Conservation (phyloP, 1,284 basidiomycete genomes). For the Cutaneotrichosporon spelunceum region DNA sequence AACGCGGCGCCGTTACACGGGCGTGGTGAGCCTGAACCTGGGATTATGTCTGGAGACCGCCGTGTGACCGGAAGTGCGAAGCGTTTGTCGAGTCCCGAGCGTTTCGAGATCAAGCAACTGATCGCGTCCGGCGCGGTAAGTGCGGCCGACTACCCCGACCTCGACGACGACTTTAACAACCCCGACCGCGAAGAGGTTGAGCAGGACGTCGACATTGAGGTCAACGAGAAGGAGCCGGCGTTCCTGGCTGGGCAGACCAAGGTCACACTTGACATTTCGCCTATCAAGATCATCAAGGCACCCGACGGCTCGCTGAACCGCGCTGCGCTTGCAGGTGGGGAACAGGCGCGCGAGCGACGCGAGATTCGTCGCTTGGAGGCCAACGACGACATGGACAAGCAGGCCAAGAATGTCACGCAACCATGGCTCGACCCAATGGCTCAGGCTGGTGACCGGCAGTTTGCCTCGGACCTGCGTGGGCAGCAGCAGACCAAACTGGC, state of each 20-base stretch:
- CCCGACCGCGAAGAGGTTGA: constrained; percentile 80
- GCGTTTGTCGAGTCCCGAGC: constrained; percentile 89
- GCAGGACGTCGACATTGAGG: constrained; percentile 94
- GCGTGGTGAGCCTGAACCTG: constrained; percentile 7
- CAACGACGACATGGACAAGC: constrained; percentile 90
- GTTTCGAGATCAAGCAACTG: constrained; percentile 99
- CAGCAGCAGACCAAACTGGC: constrained; percentile 48
- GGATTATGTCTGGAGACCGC: constrained; percentile 60
- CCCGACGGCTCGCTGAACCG: constrained; percentile 93
- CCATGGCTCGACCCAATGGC: constrained; percentile 99
- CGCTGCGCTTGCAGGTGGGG: constrained; percentile 88
- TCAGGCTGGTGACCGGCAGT: constrained; percentile 75
- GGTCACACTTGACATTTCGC: constrained; percentile 88
- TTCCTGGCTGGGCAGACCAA: constrained; percentile 97
- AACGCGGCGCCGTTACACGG: constrained; percentile 52
- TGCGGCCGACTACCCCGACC: constrained; percentile 90
- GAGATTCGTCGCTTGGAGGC: constrained; percentile 92
- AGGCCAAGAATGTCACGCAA: constrained; percentile 85
- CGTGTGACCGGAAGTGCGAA: constrained; percentile 64
- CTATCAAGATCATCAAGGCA: constrained; percentile 94
- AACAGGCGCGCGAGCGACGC: constrained; percentile 88
- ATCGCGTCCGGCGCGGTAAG: constrained; percentile 92
- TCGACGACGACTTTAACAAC: constrained; percentile 84
- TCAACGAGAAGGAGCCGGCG: constrained; percentile 93
- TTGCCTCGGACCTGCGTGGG: constrained; percentile 89